Evolutionary conservation across 2,329 filamentous ascomycete genomes (phyloP).

Genomic region (Metarhizium robertsii): DNA sequence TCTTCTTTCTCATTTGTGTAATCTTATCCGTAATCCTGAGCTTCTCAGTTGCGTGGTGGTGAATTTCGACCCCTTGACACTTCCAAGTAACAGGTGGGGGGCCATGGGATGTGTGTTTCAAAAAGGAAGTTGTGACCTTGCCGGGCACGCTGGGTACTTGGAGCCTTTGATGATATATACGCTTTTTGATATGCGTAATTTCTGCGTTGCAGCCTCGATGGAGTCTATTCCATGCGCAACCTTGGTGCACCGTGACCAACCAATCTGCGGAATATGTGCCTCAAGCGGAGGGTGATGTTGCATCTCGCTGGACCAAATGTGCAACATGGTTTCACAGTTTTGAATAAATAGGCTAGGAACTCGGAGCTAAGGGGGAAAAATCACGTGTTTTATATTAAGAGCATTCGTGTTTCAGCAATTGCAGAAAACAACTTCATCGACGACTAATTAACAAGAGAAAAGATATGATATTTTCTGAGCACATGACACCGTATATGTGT

Average conservation of each 20-base stretch:
- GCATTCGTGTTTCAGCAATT: background rate
- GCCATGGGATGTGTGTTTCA: background rate
- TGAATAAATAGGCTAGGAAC: background rate
- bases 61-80: background rate
- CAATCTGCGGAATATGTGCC: background rate
- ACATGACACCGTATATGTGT: background rate
- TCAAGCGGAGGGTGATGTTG: background rate
- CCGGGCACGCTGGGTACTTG: background rate
- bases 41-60: background rate
- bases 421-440: background rate
- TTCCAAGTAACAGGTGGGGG: background rate
- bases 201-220: background rate
- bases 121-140: background rate
- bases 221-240: background rate
- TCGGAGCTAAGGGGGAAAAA: background rate
- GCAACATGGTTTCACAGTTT: background rate
- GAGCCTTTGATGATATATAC: background rate
- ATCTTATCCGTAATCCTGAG: background rate
- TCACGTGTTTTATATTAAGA: background rate
- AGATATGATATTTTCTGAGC: background rate
- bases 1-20: background rate
- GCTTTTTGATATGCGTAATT: background rate
- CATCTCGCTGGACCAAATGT: background rate
- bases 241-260: background rate
- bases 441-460: background rate